Percentiles rank a stretch among this genome's conserved stretches.
phyloP scores from a whole-genome alignment of 2,329 filamentous ascomycete genomes.

The Pyrenophora tritici-repentis region DNA sequence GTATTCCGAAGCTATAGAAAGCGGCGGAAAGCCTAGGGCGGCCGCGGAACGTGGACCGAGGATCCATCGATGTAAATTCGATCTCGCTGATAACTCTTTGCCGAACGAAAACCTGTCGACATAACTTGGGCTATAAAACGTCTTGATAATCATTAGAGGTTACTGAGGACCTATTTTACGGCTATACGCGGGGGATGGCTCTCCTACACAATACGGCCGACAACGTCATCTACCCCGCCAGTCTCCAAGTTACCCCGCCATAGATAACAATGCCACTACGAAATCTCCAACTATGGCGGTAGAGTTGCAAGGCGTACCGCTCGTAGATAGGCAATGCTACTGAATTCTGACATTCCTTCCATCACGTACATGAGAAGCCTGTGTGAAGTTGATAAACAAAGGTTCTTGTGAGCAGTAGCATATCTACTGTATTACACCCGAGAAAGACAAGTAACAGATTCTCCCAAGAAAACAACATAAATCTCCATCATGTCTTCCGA shows the following conservation, averaged over 20 bases:
- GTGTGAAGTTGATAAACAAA: no score
- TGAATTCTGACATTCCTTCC: no score
- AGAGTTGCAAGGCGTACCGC: no score
- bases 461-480: neutral
- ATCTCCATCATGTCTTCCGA: conserved; percentile 15
- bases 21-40: conserved; percentile 1
- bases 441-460: neutral
- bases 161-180: neutral
- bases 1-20: conserved; percentile 18
- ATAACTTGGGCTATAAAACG: no score
- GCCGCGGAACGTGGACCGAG: conserved; percentile 13
- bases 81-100: no score
- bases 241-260: conserved; percentile 31
- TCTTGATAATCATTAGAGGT: neutral
- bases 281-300: neutral
- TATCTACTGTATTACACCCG: no score
- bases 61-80: neutral
- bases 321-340: no score
- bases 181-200: conserved; percentile 11
- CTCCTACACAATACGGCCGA: neutral
- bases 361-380: no score
- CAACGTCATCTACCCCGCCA: conserved; percentile 29
- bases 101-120: no score
- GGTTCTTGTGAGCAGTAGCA: neutral
- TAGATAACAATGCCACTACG: conserved; percentile 11